Percentiles rank a stretch among this genome's conserved stretches.
These are phyloP conservation scores for Solanum chacoense DNA, from an alignment of 305 asterid genomes.

Conservation along the genomic window DNA sequence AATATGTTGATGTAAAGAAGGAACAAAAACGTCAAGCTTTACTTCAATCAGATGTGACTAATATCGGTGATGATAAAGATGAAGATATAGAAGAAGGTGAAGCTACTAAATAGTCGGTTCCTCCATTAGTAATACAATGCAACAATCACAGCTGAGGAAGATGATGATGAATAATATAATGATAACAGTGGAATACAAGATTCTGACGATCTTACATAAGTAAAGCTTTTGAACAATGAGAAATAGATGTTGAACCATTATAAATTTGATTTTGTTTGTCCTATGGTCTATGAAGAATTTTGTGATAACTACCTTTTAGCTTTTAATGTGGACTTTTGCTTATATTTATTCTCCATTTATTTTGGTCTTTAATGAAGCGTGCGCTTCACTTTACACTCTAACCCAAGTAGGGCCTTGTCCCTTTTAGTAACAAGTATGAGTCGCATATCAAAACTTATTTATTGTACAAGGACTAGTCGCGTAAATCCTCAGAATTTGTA, in stretches of 20 bases:
- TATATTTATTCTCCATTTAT: background rate
- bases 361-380: background rate
- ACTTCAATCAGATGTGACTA: background rate
- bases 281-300: background rate
- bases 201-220: background rate
- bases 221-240: background rate
- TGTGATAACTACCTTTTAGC: background rate
- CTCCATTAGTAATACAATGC: background rate
- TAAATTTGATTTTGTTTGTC: background rate
- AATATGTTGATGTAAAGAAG: background rate
- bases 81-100: background rate
- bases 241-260: background rate
- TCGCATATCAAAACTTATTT: background rate
- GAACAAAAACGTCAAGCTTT: background rate
- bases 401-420: background rate
- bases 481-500: no score
- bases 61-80: background rate
- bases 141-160: background rate
- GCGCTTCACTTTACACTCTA: background rate
- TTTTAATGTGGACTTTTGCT: background rate
- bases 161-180: background rate
- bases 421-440: background rate
- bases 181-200: background rate
- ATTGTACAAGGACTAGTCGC: background rate
- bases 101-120: background rate